Conservation (phyloP, 2,329 filamentous ascomycete species). For the Calonectria naviculata region DNA sequence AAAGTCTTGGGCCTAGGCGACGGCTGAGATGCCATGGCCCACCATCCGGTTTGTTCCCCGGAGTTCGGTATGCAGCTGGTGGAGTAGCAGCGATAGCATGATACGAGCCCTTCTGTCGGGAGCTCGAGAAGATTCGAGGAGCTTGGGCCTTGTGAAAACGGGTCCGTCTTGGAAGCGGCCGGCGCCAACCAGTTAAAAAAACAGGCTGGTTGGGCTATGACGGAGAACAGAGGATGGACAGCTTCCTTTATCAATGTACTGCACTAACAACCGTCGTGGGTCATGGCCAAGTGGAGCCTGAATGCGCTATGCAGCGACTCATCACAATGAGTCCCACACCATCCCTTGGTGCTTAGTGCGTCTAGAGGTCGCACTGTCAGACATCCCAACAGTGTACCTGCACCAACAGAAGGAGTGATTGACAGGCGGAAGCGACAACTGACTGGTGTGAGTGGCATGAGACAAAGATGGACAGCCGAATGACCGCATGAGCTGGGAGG, state of each 20-base stretch:
- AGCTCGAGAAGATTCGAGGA: constrained; percentile 26
- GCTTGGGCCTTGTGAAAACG: constrained; percentile 33
- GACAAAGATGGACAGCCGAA: constrained; percentile 16
- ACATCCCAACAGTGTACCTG: constrained; percentile 30
- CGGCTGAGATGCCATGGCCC: constrained; percentile 4
- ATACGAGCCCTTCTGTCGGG: constrained; percentile 18
- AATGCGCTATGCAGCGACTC: constrained; percentile 37
- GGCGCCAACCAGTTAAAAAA: background rate
- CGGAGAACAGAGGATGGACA: constrained; percentile 7
- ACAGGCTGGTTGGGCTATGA: background rate
- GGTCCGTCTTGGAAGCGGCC: constrained; percentile 13
- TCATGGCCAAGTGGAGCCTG: constrained; percentile 28
- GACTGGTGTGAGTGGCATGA: constrained; percentile 19
- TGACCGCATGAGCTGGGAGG: background rate
- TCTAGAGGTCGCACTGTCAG: constrained; percentile 40
- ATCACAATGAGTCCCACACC: constrained; percentile 28
- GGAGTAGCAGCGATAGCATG: constrained; percentile 22
- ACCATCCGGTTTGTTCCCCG: constrained; percentile 28
- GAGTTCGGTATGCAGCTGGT: constrained; percentile 21
- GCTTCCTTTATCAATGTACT: constrained; percentile 27
- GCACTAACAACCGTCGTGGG: constrained; percentile 30
- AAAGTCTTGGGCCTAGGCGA: background rate
- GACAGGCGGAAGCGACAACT: constrained; percentile 27
- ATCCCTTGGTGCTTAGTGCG: constrained; percentile 28
- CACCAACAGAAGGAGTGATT: constrained; percentile 33